Base-by-base conservation (phyloP, 306 rosid genomes). In the Cucurbita pepo region DNA sequence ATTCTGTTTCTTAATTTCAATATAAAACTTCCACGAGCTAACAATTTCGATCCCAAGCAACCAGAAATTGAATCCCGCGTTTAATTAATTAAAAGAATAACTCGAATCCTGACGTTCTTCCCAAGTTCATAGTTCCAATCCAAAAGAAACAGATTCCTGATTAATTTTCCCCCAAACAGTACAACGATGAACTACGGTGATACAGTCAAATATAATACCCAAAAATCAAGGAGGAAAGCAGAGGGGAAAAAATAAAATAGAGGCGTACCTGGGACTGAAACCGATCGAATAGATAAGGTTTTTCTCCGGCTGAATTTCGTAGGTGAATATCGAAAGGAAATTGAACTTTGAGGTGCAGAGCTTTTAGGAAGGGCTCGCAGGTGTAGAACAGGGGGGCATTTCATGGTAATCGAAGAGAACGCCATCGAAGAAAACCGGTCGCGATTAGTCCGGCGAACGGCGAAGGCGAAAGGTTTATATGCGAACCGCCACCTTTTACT, bases 231-330 rank as follows among this genome's bases (percentile, higher is more conserved):
- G 13, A 22, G 70, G 40, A 56, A 44, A 7, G 19, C 50, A 0
- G 19, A 37, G 36, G 43, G 50, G 10, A 14, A 55, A 65, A 4
- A 1, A 6, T 30, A 25, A 44, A 55, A 25, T 18, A 59, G 73
- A n/a, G 48, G 34, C 55, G 7, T 64, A 87, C 97, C 96, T 7
- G 90, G 69, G 80, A 79, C n/a, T 16, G 92, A 87, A 76, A 79
- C 78, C 13, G 95, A 81, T 79, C 95, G 96, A 85, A 92, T 81
- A 34, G 91, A 86, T 8, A 90, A 66, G 40, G 84, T 66, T 70
- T 79, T 84, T 3, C 69, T 72, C 61, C 75, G 86, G 76, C 77
- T 78, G 82, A 85, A 80, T 48, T 57, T 76, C 22, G 75, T 51
- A 21, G 56, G 67, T n/a, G 89, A 77, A 60, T 66, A 74, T 48